Evolutionary conservation across 352 stramenopile genomes (phyloP), one percentile per base, ranked within the genome.

Genomic region (Thalassiosira exigua): DNA sequence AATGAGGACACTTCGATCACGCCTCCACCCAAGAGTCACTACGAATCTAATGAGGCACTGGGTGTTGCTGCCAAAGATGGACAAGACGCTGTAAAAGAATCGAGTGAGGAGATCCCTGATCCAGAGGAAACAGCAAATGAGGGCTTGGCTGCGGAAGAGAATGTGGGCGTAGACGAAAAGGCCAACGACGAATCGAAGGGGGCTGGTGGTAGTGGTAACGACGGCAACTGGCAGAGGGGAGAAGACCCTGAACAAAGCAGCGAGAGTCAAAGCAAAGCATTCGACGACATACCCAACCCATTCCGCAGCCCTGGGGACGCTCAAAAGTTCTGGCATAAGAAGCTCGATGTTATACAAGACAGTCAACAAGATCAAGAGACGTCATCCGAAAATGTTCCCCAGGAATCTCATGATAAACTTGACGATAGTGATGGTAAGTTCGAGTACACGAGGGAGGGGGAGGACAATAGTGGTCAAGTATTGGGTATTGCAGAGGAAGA

Each of bases 311-410:
- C 96, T 32, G 96, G 97, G 51, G 96, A 98, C 70, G 96, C 96
- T 1, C 91, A 97, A 72, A 95, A 99, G 71, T 97, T 98, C 71
- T 99, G 97, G 97, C 96, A 98, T 71, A 93, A 96, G 54, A 96
- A 96, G 53, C 91, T 99, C 4, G 96, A 97, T 53, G 94, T 98
- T 56, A 72, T 97, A 30, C 69, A 92, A 42, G 74, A 88, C 32
- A 79, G 87, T 46, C 53, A 72, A 17, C 61, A 88, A 29, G 82
- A 84, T 56, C 70, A 93, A 48, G 67, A 90, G 12, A 14, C 65
- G 79, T 14, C 61, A 44, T 59, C 48, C 14, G 60, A 75, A 52
- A 54, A 72, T 52, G 7, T 27, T 42, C 70, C 72, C 30, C 60
- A 89, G 41, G 80, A 84, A 81, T 59, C 79, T 9, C 53, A 79